Conservation (phyloP, 192 early-diverging fungal species). For the Linnemannia elongata region DNA sequence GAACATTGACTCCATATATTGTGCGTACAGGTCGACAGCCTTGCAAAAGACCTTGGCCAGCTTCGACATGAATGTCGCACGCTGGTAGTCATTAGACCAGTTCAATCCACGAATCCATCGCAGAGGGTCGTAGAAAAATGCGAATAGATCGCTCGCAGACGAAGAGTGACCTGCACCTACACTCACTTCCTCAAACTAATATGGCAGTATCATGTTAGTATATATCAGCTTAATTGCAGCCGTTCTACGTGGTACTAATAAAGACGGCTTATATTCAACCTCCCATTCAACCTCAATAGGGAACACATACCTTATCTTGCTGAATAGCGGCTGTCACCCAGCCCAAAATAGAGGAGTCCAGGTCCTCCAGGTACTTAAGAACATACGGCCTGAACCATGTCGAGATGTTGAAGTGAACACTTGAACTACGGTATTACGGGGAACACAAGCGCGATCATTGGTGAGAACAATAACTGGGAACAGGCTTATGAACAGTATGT, state of each 20-base stretch:
- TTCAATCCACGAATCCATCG: slow-evolving; percentile 77
- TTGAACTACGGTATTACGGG: slow-evolving; percentile 15
- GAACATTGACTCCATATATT: slow-evolving; percentile 63
- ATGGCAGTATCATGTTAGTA: background rate
- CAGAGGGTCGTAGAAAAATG: slow-evolving; percentile 80
- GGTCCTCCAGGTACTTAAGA: slow-evolving; percentile 71
- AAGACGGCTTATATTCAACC: background rate
- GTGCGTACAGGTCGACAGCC: slow-evolving; percentile 73
- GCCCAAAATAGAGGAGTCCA: slow-evolving; percentile 73
- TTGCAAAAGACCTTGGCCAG: slow-evolving; percentile 77
- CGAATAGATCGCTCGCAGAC: slow-evolving; percentile 85
- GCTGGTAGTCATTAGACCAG: slow-evolving; percentile 71
- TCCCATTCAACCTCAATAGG: background rate
- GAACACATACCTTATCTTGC: slow-evolving; percentile 70
- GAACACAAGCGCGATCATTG: background rate
- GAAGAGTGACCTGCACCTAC: slow-evolving; percentile 73
- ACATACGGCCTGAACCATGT: slow-evolving; percentile 80
- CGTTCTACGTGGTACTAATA: no score
- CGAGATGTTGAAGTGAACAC: slow-evolving; percentile 75
- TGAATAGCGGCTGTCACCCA: slow-evolving; percentile 78
- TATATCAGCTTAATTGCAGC: background rate
- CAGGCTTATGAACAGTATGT: no score
- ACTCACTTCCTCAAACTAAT: slow-evolving; percentile 69
- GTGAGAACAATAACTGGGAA: background rate
- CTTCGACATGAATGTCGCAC: slow-evolving; percentile 72